These are phyloP conservation scores for Globisporangium uncinulatum DNA, from an alignment of 352 stramenopile genomes.

Conservation along the genomic window DNA sequence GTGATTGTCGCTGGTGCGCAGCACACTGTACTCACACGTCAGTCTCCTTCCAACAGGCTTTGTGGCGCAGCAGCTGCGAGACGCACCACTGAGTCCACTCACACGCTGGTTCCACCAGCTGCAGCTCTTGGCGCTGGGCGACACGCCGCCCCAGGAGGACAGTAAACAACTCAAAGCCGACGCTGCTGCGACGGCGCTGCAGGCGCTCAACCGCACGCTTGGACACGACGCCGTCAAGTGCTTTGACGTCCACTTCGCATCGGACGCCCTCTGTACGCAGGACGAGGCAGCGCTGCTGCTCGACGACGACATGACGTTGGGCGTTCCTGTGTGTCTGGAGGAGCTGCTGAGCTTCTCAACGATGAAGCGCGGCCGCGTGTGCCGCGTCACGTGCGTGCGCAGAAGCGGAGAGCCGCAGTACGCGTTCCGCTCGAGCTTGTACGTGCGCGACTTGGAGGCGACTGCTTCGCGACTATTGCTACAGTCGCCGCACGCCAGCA, in stretches of 20 bases:
- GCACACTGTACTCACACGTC: background rate
- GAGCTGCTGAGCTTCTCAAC: conserved; percentile 57
- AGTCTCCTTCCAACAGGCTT: conserved; percentile 27
- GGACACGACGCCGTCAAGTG: conserved; percentile 20
- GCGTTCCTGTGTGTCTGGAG: conserved; percentile 1
- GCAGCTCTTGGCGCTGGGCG: conserved; percentile 17
- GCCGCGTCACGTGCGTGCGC: conserved; percentile 31
- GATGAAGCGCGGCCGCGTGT: conserved; percentile 18
- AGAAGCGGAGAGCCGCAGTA: background rate
- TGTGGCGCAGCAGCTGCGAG: conserved; percentile 26
- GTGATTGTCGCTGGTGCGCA: background rate
- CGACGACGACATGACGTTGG: conserved; percentile 10
- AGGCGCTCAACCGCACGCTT: conserved; percentile 12
- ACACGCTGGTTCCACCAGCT: conserved; percentile 38
- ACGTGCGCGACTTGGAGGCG: conserved; percentile 20
- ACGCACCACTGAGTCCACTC: conserved; percentile 20
- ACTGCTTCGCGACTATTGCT: conserved; percentile 11
- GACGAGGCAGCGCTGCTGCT: conserved; percentile 28
- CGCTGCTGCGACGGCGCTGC: conserved; percentile 3
- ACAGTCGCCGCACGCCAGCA: background rate
- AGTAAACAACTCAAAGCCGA: background rate
- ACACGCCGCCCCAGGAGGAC: background rate
- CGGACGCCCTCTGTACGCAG: conserved; percentile 11
- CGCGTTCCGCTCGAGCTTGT: conserved; percentile 21
- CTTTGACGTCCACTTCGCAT: conserved; percentile 43